Evolutionary conservation across 805 yeast genomes (phyloP).

Genomic region (Yamadazyma tumulicola): DNA sequence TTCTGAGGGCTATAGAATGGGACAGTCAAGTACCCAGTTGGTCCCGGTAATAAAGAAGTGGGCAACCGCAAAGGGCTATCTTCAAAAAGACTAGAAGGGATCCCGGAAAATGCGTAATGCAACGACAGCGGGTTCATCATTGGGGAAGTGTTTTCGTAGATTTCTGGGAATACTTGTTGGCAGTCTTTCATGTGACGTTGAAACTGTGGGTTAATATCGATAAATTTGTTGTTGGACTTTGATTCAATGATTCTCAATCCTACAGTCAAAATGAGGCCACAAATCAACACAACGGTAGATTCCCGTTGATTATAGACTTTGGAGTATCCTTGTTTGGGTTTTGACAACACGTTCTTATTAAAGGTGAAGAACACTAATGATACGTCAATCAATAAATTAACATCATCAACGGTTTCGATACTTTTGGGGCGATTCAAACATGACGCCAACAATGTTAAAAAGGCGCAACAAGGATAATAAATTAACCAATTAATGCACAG

Average conservation of each 20-base stretch:
- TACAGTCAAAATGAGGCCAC: constrained; percentile 19
- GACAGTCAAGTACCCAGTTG: constrained; percentile 13
- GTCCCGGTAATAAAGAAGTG: constrained; percentile 10
- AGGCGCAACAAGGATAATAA: constrained; percentile 32
- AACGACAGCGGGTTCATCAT: not conserved
- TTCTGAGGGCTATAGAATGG: constrained; percentile 3
- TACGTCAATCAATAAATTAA: constrained; percentile 23
- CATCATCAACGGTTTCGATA: constrained; percentile 25
- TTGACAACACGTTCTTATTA: constrained; percentile 5
- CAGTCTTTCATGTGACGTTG: constrained; percentile 14
- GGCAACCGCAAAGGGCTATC: constrained; percentile 7
- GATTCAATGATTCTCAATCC: constrained; percentile 21
- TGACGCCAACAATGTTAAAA: constrained; percentile 23
- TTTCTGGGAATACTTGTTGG: constrained; percentile 20
- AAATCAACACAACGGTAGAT: constrained; percentile 17
- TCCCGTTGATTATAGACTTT: constrained; percentile 16
- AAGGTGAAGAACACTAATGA: constrained; percentile 15
- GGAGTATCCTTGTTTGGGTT: constrained; percentile 1
- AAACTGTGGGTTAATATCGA: constrained; percentile 16
- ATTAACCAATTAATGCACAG: constrained; percentile 31
- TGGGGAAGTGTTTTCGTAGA: constrained; percentile 6
- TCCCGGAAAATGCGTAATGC: not conserved
- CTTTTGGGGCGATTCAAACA: constrained; percentile 29
- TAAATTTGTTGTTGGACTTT: constrained; percentile 14
- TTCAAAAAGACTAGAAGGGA: too few species aligned